phyloP scores from a whole-genome alignment of 306 rosid genomes.

The Prunus campanulata region DNA sequence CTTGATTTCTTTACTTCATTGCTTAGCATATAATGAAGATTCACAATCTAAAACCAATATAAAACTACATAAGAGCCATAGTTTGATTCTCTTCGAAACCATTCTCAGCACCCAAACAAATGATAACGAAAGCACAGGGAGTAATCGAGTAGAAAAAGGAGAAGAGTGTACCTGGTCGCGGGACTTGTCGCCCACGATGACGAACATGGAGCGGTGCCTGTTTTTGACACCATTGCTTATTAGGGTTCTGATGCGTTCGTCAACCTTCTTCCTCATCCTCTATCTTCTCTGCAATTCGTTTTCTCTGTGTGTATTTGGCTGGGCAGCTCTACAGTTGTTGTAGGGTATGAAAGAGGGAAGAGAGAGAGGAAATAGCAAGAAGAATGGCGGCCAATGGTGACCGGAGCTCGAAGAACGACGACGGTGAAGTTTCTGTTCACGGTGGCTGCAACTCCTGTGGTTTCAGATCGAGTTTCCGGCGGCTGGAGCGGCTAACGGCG shows the following conservation, averaged over 20 bases:
- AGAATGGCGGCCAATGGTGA: too few species aligned
- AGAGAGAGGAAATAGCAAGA: too few species aligned
- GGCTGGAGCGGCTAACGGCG: too few species aligned
- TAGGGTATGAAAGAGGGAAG: not conserved
- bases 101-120: too few species aligned
- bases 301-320: not conserved
- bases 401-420: too few species aligned
- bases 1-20: conserved; percentile 75
- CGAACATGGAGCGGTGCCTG: conserved; percentile 81
- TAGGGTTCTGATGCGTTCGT: conserved; percentile 85
- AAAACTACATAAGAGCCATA: not conserved
- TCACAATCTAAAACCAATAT: conserved; percentile 57
- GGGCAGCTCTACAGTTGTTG: not conserved
- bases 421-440: too few species aligned
- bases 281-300: not conserved
- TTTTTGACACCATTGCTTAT: conserved; percentile 88
- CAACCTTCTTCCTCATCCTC: conserved; percentile 90
- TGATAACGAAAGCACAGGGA: not conserved
- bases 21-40: conserved; percentile 83
- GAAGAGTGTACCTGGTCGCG: conserved; percentile 61
- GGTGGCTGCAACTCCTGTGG: too few species aligned
- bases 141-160: not conserved
- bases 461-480: too few species aligned
- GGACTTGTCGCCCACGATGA: conserved; percentile 91
- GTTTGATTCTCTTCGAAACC: not conserved